These are phyloP conservation scores for Rhynchosporium secalis DNA, from an alignment of 2,329 filamentous ascomycete genomes.

Conservation along the genomic window DNA sequence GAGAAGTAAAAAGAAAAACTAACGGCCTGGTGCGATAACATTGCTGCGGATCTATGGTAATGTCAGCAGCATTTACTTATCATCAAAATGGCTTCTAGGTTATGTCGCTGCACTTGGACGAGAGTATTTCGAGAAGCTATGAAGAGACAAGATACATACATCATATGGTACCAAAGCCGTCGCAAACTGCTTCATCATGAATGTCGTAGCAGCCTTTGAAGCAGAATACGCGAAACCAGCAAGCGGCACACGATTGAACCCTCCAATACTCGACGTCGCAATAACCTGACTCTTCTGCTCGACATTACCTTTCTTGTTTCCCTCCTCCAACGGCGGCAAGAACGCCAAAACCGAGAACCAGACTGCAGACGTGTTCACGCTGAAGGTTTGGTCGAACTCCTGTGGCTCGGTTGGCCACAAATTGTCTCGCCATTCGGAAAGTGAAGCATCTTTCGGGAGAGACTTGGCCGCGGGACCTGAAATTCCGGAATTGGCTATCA, in stretches of 20 bases:
- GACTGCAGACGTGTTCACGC: slow-evolving; percentile 63
- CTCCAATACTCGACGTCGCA: background rate
- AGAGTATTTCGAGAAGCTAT: background rate
- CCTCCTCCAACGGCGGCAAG: slow-evolving; percentile 63
- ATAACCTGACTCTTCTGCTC: background rate
- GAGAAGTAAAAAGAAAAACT: background rate
- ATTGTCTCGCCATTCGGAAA: slow-evolving; percentile 37
- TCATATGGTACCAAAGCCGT: slow-evolving; percentile 61
- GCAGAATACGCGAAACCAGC: slow-evolving; percentile 77
- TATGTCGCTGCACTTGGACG: no score
- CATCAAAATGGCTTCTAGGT: no score
- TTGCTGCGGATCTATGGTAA: background rate
- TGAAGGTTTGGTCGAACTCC: slow-evolving; percentile 60
- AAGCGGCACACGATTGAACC: slow-evolving; percentile 69
- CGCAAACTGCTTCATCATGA: slow-evolving; percentile 68
- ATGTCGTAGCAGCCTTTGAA: slow-evolving; percentile 72
- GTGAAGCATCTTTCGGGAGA: slow-evolving; percentile 39
- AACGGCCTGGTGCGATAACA: background rate
- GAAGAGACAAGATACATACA: slow-evolving; percentile 48
- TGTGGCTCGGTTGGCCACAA: slow-evolving; percentile 59
- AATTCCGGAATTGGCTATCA: slow-evolving; percentile 61
- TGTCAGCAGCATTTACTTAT: no score
- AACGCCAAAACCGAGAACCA: slow-evolving; percentile 70
- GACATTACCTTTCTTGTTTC: slow-evolving; percentile 53
- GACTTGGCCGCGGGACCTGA: slow-evolving; percentile 44